Evolutionary conservation across 2,329 filamentous ascomycete genomes (phyloP).

Genomic region (Penicillium sp.): DNA sequence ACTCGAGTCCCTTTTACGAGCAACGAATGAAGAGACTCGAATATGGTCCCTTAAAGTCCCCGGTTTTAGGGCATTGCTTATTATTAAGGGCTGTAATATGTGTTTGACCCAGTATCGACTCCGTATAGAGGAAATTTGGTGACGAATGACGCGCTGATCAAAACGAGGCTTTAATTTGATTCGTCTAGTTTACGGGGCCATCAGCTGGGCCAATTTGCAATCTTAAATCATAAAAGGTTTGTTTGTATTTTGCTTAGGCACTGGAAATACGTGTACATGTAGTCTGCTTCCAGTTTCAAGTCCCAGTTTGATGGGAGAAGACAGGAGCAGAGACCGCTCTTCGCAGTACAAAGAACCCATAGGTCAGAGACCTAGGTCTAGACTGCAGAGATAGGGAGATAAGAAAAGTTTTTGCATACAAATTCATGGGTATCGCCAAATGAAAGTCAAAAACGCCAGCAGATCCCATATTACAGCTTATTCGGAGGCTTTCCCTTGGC

Average conservation of each 20-base stretch:
- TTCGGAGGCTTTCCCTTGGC: constrained; percentile 39
- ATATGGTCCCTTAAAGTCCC: not conserved
- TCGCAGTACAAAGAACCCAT: not conserved
- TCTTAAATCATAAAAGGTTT: too few species aligned
- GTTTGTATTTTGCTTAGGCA: not conserved
- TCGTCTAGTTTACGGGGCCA: not conserved
- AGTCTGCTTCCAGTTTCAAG: constrained; percentile 15
- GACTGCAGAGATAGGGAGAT: not conserved
- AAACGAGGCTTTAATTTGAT: constrained; percentile 9
- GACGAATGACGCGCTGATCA: not conserved
- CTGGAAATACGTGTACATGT: not conserved
- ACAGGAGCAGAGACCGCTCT: not conserved
- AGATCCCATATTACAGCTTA: constrained; percentile 22
- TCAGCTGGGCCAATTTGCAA: not conserved
- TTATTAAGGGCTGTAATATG: not conserved
- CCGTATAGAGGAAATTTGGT: not conserved
- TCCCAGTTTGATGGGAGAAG: not conserved
- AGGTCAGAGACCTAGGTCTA: not conserved
- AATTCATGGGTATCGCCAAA: constrained; percentile 21
- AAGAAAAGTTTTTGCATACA: not conserved
- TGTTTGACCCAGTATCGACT: too few species aligned
- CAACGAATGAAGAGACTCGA: not conserved
- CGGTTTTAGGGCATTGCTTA: not conserved
- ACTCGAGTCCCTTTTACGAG: not conserved
- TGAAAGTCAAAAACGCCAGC: constrained; percentile 1